phyloP scores from a whole-genome alignment of 768 basidiomycete genomes.

The Trametes gibbosa region DNA sequence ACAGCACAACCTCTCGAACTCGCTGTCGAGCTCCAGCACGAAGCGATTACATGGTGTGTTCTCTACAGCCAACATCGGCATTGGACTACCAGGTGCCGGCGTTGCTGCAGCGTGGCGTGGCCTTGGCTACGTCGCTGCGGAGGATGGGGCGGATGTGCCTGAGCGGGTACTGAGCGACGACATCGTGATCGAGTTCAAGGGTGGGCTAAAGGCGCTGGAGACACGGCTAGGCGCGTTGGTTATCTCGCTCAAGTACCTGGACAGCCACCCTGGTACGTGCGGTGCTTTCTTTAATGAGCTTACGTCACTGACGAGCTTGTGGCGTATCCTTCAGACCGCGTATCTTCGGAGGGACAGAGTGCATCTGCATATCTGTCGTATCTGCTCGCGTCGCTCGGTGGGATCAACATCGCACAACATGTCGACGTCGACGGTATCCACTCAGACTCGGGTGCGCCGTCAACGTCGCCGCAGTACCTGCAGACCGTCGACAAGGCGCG shows the following conservation, averaged over 20 bases:
- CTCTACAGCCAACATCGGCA: slow-evolving; percentile 59
- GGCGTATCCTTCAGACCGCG: slow-evolving; percentile 16
- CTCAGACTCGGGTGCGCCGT: slow-evolving; percentile 41
- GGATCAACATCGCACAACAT: slow-evolving; percentile 76
- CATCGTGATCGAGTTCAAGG: slow-evolving; percentile 21
- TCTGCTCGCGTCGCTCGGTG: slow-evolving; percentile 57
- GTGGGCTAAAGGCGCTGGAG: slow-evolving; percentile 14
- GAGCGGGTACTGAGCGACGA: slow-evolving; percentile 14
- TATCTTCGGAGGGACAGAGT: slow-evolving; percentile 43
- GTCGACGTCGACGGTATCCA: slow-evolving; percentile 80
- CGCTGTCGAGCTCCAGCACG: slow-evolving; percentile 20
- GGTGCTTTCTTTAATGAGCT: neutral
- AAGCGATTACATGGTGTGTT: slow-evolving; percentile 66
- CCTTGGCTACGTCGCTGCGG: slow-evolving; percentile 72
- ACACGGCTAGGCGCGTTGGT: slow-evolving; percentile 15
- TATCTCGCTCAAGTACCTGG: slow-evolving; percentile 15
- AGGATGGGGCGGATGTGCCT: slow-evolving; percentile 37
- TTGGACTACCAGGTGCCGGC: slow-evolving; percentile 80
- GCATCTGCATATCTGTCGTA: slow-evolving; percentile 54
- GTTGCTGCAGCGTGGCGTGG: slow-evolving; percentile 78
- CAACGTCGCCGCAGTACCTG: slow-evolving; percentile 51
- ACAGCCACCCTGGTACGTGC: slow-evolving; percentile 20
- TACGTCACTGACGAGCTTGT: neutral
- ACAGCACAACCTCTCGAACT: slow-evolving; percentile 29
- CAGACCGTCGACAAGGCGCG: slow-evolving; percentile 71